Percentiles rank a stretch among this genome's conserved stretches.
Evolutionary conservation across 108 stramenopile genomes (phyloP).

Genomic region (Nitzschia sp.): DNA sequence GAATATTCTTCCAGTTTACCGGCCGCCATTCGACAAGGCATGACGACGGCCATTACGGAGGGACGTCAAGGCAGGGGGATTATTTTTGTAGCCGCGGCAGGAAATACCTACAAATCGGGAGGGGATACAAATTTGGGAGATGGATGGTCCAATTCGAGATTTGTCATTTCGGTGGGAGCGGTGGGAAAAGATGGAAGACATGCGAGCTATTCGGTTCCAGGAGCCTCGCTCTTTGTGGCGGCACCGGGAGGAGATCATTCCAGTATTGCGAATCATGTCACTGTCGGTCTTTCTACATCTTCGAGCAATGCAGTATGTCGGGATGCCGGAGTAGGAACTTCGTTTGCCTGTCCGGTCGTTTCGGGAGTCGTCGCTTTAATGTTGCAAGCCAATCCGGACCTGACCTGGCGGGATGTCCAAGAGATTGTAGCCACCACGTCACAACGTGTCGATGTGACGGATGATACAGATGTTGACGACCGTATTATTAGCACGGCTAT

Average conservation of each 20-base stretch:
- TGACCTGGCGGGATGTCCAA: slow-evolving; percentile 53
- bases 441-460: neutral
- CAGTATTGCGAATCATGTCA: slow-evolving; percentile 9
- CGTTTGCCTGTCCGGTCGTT: slow-evolving; percentile 41
- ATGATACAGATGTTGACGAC: slow-evolving; percentile 17
- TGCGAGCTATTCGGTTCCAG: slow-evolving; percentile 37
- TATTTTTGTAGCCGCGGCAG: slow-evolving; percentile 42
- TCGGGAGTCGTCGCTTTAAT: slow-evolving; percentile 46
- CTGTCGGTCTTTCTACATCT: slow-evolving; percentile 4
- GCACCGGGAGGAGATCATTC: slow-evolving; percentile 42
- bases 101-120: slow-evolving; percentile 27
- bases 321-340: slow-evolving; percentile 30
- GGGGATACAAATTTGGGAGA: slow-evolving; percentile 36
- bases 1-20: neutral
- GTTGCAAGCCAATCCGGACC: slow-evolving; percentile 44
- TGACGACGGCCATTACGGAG: slow-evolving; percentile 11
- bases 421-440: slow-evolving; percentile 32
- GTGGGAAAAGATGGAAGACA: slow-evolving; percentile 32
- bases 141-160: slow-evolving; percentile 19
- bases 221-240: slow-evolving; percentile 36
- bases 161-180: slow-evolving; percentile 42
- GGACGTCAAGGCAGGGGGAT: slow-evolving; percentile 50
- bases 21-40: neutral
- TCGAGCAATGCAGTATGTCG: slow-evolving; percentile 9
- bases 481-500: slow-evolving; percentile 11